Percentiles rank a stretch among this genome's conserved stretches.
Evolutionary conservation across 805 yeast species (phyloP).

Genomic region (Lachancea mirantina): DNA sequence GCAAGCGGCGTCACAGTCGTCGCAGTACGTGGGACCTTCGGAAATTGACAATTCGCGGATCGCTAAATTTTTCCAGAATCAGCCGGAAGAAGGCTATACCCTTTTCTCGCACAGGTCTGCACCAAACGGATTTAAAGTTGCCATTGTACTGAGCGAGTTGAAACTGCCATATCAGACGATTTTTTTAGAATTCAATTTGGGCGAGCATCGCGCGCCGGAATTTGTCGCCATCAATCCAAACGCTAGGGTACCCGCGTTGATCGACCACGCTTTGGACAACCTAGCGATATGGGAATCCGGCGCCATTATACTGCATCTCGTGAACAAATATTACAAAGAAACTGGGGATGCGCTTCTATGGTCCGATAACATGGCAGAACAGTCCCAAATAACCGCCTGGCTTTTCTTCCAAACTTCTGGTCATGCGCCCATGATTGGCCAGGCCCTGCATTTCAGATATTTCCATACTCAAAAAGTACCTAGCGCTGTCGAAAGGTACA

Average conservation of each 20-base stretch:
- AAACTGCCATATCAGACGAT: constrained; percentile 73
- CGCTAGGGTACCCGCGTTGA: constrained; percentile 90
- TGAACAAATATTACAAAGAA: constrained; percentile 57
- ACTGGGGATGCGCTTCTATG: constrained; percentile 62
- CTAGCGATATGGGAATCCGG: constrained; percentile 93
- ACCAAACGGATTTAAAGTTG: constrained; percentile 94
- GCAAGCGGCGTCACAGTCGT: constrained; percentile 19
- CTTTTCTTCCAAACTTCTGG: constrained; percentile 93
- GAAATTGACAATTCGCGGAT: constrained; percentile 50
- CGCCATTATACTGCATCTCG: constrained; percentile 77
- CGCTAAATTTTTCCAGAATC: constrained; percentile 63
- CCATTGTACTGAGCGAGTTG: constrained; percentile 79
- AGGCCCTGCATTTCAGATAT: constrained; percentile 87
- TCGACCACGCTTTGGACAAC: constrained; percentile 78
- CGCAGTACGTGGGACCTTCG: constrained; percentile 7
- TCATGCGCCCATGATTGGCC: constrained; percentile 98
- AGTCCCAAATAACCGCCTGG: constrained; percentile 82
- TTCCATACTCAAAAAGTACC: constrained; percentile 83
- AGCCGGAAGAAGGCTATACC: constrained; percentile 77
- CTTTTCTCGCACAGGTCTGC: constrained; percentile 81
- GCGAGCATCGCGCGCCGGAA: constrained; percentile 91
- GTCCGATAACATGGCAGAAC: constrained; percentile 72
- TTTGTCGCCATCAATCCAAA: constrained; percentile 92
- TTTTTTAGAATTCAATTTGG: constrained; percentile 75
- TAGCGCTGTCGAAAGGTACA: constrained; percentile 83